Evolutionary conservation across 306 rosid genomes (phyloP).

Genomic region (Inga oerstediana): DNA sequence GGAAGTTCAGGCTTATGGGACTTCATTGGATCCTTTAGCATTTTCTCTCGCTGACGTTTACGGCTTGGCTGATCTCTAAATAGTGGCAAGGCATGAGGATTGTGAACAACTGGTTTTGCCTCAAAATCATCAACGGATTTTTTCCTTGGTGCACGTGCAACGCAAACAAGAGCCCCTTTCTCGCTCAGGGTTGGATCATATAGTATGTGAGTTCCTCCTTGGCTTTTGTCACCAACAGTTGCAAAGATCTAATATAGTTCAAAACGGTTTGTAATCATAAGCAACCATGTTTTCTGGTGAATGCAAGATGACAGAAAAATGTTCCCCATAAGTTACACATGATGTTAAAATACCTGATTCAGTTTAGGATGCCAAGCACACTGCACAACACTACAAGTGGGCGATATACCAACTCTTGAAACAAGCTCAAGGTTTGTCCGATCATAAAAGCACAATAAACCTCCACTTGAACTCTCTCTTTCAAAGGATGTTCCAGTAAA

Average conservation of each 20-base stretch:
- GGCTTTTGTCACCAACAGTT: slow-evolving; percentile 83
- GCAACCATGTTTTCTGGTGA: slow-evolving; percentile 17
- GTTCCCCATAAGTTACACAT: slow-evolving; percentile 4
- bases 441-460: slow-evolving; percentile 86
- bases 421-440: slow-evolving; percentile 79
- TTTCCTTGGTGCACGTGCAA: slow-evolving; percentile 94
- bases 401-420: slow-evolving; percentile 86
- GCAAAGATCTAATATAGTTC: slow-evolving; percentile 62
- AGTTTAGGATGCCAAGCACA: slow-evolving; percentile 96
- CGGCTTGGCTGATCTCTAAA: slow-evolving; percentile 96
- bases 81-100: slow-evolving; percentile 90
- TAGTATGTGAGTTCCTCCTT: slow-evolving; percentile 88
- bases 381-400: slow-evolving; percentile 83
- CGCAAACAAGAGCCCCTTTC: slow-evolving; percentile 97
- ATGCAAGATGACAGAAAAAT: slow-evolving; percentile 30
- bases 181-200: slow-evolving; percentile 89
- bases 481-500: slow-evolving; percentile 91
- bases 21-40: slow-evolving; percentile 88
- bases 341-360: slow-evolving; percentile 68
- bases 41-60: slow-evolving; percentile 84
- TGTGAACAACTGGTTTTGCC: slow-evolving; percentile 88
- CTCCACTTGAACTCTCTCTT: slow-evolving; percentile 80
- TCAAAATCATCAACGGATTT: slow-evolving; percentile 86
- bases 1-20: slow-evolving; percentile 98
- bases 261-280: slow-evolving; percentile 9